These are phyloP conservation scores for Cytospora leucostoma DNA, from an alignment of 2,329 filamentous ascomycete genomes.

Conservation along the genomic window DNA sequence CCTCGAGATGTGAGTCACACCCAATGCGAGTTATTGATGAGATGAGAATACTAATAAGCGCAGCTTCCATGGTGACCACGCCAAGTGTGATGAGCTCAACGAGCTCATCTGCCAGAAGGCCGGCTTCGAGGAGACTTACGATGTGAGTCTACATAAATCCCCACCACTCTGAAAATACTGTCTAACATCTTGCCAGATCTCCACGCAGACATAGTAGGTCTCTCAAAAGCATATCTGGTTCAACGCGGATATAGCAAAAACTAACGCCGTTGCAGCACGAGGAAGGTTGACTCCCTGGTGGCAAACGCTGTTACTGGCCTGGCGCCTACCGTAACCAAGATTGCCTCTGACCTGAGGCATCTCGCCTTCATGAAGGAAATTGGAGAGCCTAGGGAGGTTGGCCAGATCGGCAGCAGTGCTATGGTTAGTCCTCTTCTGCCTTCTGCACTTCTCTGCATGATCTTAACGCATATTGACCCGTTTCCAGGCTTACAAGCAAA, in stretches of 20 bases:
- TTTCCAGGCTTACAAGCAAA: too few relatives aligned
- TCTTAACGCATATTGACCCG: too few relatives aligned
- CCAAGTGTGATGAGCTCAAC: conserved; percentile 57
- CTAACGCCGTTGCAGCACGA: too few relatives aligned
- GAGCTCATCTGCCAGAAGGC: conserved; percentile 56
- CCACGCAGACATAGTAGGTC: too few relatives aligned
- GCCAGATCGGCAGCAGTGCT: too few relatives aligned
- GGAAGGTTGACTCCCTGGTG: too few relatives aligned
- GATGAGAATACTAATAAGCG: too few relatives aligned
- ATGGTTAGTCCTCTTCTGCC: conserved; percentile 42
- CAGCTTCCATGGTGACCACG: conserved; percentile 48
- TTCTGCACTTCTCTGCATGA: conserved; percentile 46
- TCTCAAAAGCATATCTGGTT: too few relatives aligned
- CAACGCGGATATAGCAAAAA: too few relatives aligned
- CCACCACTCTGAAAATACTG: conserved; percentile 77
- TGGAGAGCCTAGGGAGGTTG: conserved; percentile 56
- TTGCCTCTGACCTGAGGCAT: conserved; percentile 73
- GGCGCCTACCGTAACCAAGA: conserved; percentile 76
- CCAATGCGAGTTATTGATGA: too few relatives aligned
- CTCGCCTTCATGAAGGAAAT: conserved; percentile 78
- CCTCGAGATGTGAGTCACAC: conserved; percentile 36
- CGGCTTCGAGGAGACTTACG: conserved; percentile 56
- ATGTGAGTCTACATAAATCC: conserved; percentile 67
- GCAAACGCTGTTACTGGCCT: conserved; percentile 50
- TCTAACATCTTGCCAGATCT: conserved; percentile 58